Base-by-base conservation (phyloP, 2,329 filamentous ascomycete species). In the Colletotrichum karsti region DNA sequence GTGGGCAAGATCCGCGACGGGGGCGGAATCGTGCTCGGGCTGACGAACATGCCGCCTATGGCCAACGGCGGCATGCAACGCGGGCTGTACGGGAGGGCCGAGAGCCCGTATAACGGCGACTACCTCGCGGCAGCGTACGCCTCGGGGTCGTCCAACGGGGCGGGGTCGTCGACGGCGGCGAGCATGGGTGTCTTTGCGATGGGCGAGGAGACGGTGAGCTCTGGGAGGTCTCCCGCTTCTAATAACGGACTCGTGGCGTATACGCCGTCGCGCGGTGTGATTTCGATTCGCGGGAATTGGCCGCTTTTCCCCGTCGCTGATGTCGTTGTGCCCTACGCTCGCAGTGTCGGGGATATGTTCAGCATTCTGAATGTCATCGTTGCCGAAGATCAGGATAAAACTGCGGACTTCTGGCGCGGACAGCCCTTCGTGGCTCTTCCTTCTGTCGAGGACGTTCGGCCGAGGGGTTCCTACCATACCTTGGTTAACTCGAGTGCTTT, bases 21-120 rank as follows among this genome's bases (percentile, higher is more conserved):
- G 1, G 86, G 87, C 2, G 85, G 82, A 0, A 77, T 88, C 1
- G 74, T 87, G 13, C 77, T 88, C 1, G 88, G 88, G 0, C 81
- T 83, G 50, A 88, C 88, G 1, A 90, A 78, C 12, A 88, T 87
- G 80, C 85, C 85, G 0, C 84, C 87, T 0, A 88, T 89, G 85
- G 87, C 87, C 10, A 83, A 84, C 22, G 87, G 86, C 0, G 87
- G 88, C 0, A 88, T 87, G 81, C 86, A 88, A 66, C 79, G 87
- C 7, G 87, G 87, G 0, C 69, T 86, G 0, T 88, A 88, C 67
- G 87, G 87, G 0, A 79, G 87, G 3, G 85, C 87, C 0, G 86
- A 88, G 71, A 86, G 81, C 24, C 87, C 87, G 0, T 90, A 90
- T 71, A 89, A 88, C 56, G 61, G 73, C 0, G 79, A 83, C 0